These are phyloP conservation scores for Chondrus crispus DNA, from an alignment of 23 red algal genomes.

Conservation along the genomic window DNA sequence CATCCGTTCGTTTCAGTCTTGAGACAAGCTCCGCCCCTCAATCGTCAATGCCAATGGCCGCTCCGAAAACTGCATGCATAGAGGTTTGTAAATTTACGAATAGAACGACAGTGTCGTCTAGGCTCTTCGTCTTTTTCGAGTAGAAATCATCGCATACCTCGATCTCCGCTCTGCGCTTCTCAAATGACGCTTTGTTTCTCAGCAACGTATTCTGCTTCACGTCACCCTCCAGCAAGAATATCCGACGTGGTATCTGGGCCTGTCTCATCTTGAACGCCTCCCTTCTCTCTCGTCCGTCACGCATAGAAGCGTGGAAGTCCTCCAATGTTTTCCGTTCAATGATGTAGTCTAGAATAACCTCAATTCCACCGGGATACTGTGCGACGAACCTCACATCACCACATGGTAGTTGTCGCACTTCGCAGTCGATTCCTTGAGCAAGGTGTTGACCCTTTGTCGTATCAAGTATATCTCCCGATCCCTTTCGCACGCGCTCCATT, in stretches of 20 bases:
- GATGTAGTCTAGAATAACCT: constrained; percentile 56
- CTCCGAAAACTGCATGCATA: not conserved
- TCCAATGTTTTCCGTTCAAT: constrained; percentile 72
- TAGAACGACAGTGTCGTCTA: constrained; percentile 46
- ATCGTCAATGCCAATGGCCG: not conserved
- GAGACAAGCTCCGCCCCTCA: constrained; percentile 11
- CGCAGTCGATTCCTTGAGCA: not conserved
- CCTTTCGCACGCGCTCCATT: constrained; percentile 1
- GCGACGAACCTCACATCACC: constrained; percentile 63
- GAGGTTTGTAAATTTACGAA: constrained; percentile 19
- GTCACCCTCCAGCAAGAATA: constrained; percentile 55
- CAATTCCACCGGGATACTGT: constrained; percentile 18
- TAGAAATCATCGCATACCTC: constrained; percentile 57
- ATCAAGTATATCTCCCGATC: not conserved
- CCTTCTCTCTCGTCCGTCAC: constrained; percentile 40
- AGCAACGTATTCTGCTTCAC: not conserved
- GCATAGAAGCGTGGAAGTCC: constrained; percentile 41
- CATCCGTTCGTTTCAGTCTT: constrained; percentile 14
- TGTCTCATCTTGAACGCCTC: constrained; percentile 36
- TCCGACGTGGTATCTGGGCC: constrained; percentile 2
- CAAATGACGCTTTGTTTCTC: not conserved
- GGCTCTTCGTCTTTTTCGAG: constrained; percentile 54
- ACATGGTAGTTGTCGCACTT: constrained; percentile 32
- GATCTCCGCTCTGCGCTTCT: constrained; percentile 30
- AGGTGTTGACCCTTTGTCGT: not conserved